Evolutionary conservation across 768 basidiomycete species (phyloP).

Genomic region (Lactarius indigo): DNA sequence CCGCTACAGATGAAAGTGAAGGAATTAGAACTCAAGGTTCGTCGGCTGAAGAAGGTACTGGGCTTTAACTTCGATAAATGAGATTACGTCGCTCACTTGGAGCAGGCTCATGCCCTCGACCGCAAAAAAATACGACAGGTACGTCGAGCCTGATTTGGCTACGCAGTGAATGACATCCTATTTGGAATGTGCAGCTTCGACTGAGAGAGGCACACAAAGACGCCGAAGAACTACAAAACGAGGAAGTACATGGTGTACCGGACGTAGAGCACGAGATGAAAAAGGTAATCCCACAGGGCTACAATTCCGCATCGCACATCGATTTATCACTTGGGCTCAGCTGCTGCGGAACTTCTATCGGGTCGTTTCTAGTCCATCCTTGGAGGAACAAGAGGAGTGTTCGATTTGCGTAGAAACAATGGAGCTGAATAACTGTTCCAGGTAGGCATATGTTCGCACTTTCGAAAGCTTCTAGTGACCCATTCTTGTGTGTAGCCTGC

Average conservation of each 20-base stretch:
- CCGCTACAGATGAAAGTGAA: constrained; percentile 26
- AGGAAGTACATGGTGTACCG: constrained; percentile 30
- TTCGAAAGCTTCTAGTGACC: neutral
- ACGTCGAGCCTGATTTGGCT: constrained; percentile 4
- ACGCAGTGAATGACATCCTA: neutral
- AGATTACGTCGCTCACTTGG: neutral
- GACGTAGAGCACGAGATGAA: constrained; percentile 40
- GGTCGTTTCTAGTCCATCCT: constrained; percentile 36
- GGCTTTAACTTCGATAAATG: neutral
- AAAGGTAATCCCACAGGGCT: constrained; percentile 33
- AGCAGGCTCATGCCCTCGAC: constrained; percentile 20
- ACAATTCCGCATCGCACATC: neutral
- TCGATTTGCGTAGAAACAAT: constrained; percentile 38
- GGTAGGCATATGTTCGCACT: constrained; percentile 28
- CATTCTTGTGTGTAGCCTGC: constrained; percentile 32
- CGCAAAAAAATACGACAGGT: constrained; percentile 15
- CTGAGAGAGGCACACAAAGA: constrained; percentile 37
- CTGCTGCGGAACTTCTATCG: constrained; percentile 40
- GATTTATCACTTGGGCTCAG: constrained; percentile 28
- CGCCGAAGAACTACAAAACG: constrained; percentile 36
- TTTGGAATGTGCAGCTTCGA: constrained; percentile 27
- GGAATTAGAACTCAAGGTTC: constrained; percentile 27
- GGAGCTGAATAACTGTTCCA: constrained; percentile 34
- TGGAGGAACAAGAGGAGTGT: constrained; percentile 40
- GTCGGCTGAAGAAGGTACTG: constrained; percentile 31